A percentile compares a stretch with the other conserved stretches of the same genome.
Conservation (phyloP, 306 rosid genomes). For the Macrotyloma uniflorum region DNA sequence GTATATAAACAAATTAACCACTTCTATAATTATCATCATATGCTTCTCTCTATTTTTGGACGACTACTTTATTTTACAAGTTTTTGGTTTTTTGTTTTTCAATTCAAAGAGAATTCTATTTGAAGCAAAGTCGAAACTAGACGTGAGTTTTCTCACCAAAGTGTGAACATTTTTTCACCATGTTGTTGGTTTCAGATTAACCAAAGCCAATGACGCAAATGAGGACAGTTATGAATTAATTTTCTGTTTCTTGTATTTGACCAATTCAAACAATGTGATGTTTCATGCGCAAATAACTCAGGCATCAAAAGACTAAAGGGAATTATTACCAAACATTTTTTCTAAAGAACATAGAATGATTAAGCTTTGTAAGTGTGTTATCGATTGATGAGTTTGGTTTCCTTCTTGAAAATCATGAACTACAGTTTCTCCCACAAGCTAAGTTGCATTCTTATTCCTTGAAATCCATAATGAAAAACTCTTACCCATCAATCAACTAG, state of each 20-base stretch:
- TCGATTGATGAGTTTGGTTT: conserved; percentile 49
- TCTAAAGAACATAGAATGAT: conserved; percentile 19
- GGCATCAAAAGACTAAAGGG: conserved; percentile 30
- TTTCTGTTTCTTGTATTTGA: conserved; percentile 25
- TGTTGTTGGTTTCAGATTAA: background rate
- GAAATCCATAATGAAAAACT: conserved; percentile 59
- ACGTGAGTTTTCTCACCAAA: too few relatives aligned
- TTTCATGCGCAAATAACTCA: conserved; percentile 22
- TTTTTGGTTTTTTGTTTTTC: too few relatives aligned
- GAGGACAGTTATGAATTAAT: conserved; percentile 10
- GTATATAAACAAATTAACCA: too few relatives aligned
- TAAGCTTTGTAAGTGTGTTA: conserved; percentile 41
- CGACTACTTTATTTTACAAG: too few relatives aligned
- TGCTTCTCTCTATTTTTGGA: too few relatives aligned
- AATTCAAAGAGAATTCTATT: too few relatives aligned
- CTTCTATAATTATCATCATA: too few relatives aligned
- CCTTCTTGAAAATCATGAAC: conserved; percentile 67
- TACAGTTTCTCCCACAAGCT: conserved; percentile 82
- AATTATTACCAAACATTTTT: conserved; percentile 34
- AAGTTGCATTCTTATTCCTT: conserved; percentile 51
- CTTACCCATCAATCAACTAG: conserved; percentile 58
- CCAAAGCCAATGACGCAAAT: conserved; percentile 34
- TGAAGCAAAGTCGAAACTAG: too few relatives aligned
- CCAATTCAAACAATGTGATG: conserved; percentile 25
- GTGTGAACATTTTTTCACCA: too few relatives aligned